phyloP scores from a whole-genome alignment of 2,329 filamentous ascomycete genomes.

The Fusarium kyushuense region DNA sequence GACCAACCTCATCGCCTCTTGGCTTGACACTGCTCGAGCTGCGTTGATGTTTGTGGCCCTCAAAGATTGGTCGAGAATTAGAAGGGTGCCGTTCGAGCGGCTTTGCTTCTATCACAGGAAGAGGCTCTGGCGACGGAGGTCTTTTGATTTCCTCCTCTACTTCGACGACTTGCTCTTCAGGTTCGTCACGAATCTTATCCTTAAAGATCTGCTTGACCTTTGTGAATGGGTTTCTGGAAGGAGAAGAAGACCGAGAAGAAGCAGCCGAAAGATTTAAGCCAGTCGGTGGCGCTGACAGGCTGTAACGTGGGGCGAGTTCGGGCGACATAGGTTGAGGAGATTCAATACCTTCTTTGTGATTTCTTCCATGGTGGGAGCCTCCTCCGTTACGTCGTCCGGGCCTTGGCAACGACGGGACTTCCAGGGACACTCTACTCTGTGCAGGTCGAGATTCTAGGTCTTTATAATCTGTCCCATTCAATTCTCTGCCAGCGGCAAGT shows the following conservation, averaged over 20 bases:
- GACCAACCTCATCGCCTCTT: slow-evolving; percentile 52
- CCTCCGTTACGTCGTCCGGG: slow-evolving; percentile 62
- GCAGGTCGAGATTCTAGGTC: slow-evolving; percentile 54
- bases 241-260: slow-evolving; percentile 73
- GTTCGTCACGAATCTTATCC: slow-evolving; percentile 63
- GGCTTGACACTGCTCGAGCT: slow-evolving; percentile 63
- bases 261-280: slow-evolving; percentile 73
- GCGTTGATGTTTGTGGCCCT: slow-evolving; percentile 62
- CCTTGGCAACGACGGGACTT: slow-evolving; percentile 44
- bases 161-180: slow-evolving; percentile 49
- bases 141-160: slow-evolving; percentile 51
- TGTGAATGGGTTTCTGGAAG: slow-evolving; percentile 68
- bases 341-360: slow-evolving; percentile 59
- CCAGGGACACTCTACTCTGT: slow-evolving; percentile 38
- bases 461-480: slow-evolving; percentile 56
- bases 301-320: slow-evolving; percentile 60
- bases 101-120: slow-evolving; percentile 50
- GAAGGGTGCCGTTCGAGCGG: slow-evolving; percentile 47
- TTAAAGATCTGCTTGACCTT: slow-evolving; percentile 69
- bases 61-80: slow-evolving; percentile 55
- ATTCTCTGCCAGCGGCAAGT: slow-evolving; percentile 50
- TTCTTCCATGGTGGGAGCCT: slow-evolving; percentile 56
- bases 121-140: slow-evolving; percentile 47
- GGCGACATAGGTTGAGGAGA: slow-evolving; percentile 65
- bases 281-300: slow-evolving; percentile 68